Percentiles rank a stretch among this genome's conserved stretches.
Evolutionary conservation across 768 basidiomycete genomes (phyloP).

Genomic region (Boletus subcaerulescens): DNA sequence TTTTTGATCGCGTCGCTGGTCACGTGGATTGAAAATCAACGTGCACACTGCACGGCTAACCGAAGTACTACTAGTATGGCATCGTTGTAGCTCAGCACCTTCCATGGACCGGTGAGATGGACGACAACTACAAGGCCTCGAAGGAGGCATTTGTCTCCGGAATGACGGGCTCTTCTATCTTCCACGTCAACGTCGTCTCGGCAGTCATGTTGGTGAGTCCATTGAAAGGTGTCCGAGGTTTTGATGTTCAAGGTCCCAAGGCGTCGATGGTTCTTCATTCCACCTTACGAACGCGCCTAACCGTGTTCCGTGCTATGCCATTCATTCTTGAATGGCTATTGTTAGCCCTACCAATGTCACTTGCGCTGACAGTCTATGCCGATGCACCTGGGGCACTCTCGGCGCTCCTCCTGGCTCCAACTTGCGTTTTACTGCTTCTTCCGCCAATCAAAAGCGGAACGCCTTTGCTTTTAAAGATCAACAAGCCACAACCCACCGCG

Average conservation of each 20-base stretch:
- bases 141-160: constrained; percentile 85
- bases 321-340: constrained; percentile 56
- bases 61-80: too few relatives aligned
- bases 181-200: constrained; percentile 68
- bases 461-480: constrained; percentile 49
- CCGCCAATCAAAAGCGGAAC: constrained; percentile 43
- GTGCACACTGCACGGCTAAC: neutral
- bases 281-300: constrained; percentile 49
- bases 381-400: constrained; percentile 52
- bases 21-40: constrained; percentile 15
- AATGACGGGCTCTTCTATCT: constrained; percentile 65
- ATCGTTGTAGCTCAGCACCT: neutral
- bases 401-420: constrained; percentile 44
- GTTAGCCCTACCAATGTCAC: constrained; percentile 72
- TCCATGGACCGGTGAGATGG: constrained; percentile 8
- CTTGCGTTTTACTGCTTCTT: constrained; percentile 42
- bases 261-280: constrained; percentile 71
- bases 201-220: constrained; percentile 57
- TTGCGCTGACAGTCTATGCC: constrained; percentile 79
- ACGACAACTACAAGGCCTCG: constrained; percentile 57
- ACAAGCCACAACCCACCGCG: neutral
- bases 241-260: constrained; percentile 39
- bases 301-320: constrained; percentile 34
- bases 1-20: neutral
- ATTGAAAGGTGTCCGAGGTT: neutral